Base-by-base conservation (phyloP, 306 rosid genomes). In the Cicer arietinum region DNA sequence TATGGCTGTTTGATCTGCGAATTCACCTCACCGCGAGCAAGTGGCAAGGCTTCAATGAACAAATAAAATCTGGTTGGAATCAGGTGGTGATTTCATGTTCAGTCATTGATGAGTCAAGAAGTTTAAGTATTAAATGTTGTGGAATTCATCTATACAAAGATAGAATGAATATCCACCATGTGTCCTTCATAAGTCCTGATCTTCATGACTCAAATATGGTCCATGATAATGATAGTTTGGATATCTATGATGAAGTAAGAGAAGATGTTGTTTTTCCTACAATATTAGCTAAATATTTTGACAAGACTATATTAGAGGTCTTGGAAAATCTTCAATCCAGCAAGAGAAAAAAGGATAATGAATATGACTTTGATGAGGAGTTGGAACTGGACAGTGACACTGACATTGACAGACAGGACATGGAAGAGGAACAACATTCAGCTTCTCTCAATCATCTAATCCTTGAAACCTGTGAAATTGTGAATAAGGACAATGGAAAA, bases 131-230 rank as follows among this genome's bases (percentile, higher is more conserved):
- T 6, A 67, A 74, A 74, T 48, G 80, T 0, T 67, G 76, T 48
- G 84, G 84, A 47, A 67, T 74, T 69, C 84, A 74, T 25, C 65
- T 74, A 30, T 74, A 58, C 56, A 80, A 74, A 62, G 80, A 74
- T 11, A 73, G 79, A 67, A 73, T 68, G 67, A 68, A 74, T 62
- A 74, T 80, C 16, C 37, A 75, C 22, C 43, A 68, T 11, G 76
- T 80, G 59, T 69, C 71, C 20, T 74, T 75, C 59, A 60, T 25
- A 50, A 41, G 18, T 53, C 84, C 84, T 40, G 73, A 75, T 57
- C 65, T 47, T 56, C 69, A 12, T 1, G 22, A 46, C 51, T 79
- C 83, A 44, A 12, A 58, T 13, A 20, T n/a, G 37, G 75, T 39
- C 40, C 18, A 47, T 67, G 75, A 68, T 41, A 41, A 64, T 43